A percentile compares a stretch with the other conserved stretches of the same genome.
phyloP scores from a whole-genome alignment of 208 protist species.

The Acanthamoeba lugdunensis region DNA sequence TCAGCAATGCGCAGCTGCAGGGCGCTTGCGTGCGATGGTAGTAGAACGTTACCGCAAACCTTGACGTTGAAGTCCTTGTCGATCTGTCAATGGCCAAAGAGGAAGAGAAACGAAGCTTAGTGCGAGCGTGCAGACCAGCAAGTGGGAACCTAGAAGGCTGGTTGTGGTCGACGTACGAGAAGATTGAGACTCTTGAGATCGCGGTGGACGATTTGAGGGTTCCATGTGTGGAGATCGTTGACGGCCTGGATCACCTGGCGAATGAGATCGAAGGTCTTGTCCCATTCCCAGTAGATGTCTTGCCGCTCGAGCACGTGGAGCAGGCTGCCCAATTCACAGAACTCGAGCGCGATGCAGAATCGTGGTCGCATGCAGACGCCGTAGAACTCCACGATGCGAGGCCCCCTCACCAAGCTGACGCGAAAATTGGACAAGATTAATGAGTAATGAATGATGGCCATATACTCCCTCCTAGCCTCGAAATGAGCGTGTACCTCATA shows the following conservation, averaged over 20 bases:
- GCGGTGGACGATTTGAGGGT: slow-evolving; percentile 81
- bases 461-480: too few species aligned
- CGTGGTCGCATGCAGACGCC: slow-evolving; percentile 77
- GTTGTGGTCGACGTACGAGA: slow-evolving; percentile 1
- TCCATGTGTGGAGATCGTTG: slow-evolving; percentile 76
- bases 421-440: not conserved
- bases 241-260: slow-evolving; percentile 76
- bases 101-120: not conserved
- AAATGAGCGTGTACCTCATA: slow-evolving; percentile 69
- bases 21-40: not conserved
- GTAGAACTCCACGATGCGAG: slow-evolving; percentile 81
- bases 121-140: not conserved
- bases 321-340: slow-evolving; percentile 75
- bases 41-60: not conserved
- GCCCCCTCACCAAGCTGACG: slow-evolving; percentile 55
- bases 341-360: slow-evolving; percentile 79
- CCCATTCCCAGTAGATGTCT: slow-evolving; percentile 78
- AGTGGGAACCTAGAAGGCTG: not conserved
- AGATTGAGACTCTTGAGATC: slow-evolving; percentile 80
- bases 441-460: not conserved
- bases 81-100: not conserved
- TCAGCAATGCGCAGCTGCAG: not conserved
- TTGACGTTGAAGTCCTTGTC: slow-evolving; percentile 60
- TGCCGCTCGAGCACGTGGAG: slow-evolving; percentile 71
- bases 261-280: slow-evolving; percentile 74